Conservation (phyloP, 2,329 filamentous ascomycete genomes). For the Penicillium hesseltinei region DNA sequence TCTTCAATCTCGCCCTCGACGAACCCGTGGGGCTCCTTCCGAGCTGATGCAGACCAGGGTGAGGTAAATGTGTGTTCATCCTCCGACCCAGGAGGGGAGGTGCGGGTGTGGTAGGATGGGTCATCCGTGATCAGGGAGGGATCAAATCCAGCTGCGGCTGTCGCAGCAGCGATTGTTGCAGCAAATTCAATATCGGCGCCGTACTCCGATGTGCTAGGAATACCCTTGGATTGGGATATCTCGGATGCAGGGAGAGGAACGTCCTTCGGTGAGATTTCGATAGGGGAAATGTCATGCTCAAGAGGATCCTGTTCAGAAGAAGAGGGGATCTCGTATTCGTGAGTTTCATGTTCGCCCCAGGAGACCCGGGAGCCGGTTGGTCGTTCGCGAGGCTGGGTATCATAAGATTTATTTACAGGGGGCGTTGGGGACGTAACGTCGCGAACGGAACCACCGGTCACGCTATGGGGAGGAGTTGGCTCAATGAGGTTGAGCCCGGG, state of each 20-base stretch:
- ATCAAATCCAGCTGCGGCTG: constrained; percentile 68
- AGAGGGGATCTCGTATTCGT: constrained; percentile 62
- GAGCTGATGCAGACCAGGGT: constrained; percentile 52
- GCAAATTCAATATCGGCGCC: constrained; percentile 67
- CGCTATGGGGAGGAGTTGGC: constrained; percentile 56
- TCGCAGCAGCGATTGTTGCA: constrained; percentile 65
- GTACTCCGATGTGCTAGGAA: constrained; percentile 44
- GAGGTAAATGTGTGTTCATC: constrained; percentile 53
- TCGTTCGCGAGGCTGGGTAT: constrained; percentile 46
- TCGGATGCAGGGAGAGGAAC: constrained; percentile 10
- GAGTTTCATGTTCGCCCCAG: constrained; percentile 65
- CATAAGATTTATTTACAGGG: constrained; percentile 44
- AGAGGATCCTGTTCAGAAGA: constrained; percentile 39
- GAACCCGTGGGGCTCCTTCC: constrained; percentile 46
- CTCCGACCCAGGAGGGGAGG: constrained; percentile 62
- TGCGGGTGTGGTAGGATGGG: constrained; percentile 60
- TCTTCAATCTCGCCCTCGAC: constrained; percentile 52
- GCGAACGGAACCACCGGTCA: constrained; percentile 39
- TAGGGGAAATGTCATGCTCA: constrained; percentile 23
- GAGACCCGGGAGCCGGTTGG: constrained; percentile 57
- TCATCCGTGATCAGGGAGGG: constrained; percentile 68
- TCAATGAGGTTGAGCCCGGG: constrained; percentile 57
- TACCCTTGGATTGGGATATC: constrained; percentile 4
- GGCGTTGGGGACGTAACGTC: constrained; percentile 31
- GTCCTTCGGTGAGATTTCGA: constrained; percentile 12